Percentiles rank a stretch among this genome's conserved stretches.
Conservation (phyloP, 1,139 yeast genomes). For the Lodderomyces jiufengensis region DNA sequence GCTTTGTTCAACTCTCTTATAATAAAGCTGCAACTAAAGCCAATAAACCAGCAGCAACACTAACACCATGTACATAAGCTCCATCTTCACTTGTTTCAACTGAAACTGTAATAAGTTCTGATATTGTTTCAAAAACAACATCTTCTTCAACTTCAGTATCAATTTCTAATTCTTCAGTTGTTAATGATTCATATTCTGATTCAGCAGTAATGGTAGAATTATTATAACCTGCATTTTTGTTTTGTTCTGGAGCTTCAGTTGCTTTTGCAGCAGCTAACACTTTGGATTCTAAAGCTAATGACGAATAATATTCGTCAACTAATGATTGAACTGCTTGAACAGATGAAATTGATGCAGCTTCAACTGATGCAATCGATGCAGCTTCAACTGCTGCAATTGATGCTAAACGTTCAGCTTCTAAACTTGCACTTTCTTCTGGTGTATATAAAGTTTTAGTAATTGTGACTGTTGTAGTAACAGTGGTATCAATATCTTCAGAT, state of each 20-base stretch:
- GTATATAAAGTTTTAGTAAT: constrained; percentile 42
- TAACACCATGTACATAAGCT: constrained; percentile 13
- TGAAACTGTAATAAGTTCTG: background rate
- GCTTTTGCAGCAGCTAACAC: constrained; percentile 2
- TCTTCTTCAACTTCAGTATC: background rate
- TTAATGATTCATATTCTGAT: background rate
- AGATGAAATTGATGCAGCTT: constrained; percentile 13
- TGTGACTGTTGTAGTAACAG: constrained; percentile 39
- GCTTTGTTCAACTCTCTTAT: constrained; percentile 3
- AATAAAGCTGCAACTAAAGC: constrained; percentile 45
- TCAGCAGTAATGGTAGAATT: background rate
- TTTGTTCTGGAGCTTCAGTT: constrained; percentile 2
- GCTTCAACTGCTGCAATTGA: constrained; percentile 16
- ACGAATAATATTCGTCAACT: constrained; percentile 14
- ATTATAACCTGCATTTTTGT: background rate
- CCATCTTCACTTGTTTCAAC: constrained; percentile 9
- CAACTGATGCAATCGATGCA: constrained; percentile 16
- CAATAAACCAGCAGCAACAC: constrained; percentile 37
- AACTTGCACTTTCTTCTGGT: constrained; percentile 36
- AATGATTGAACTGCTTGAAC: constrained; percentile 17
- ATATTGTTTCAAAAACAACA: too few species aligned
- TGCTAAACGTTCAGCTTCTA: constrained; percentile 19
- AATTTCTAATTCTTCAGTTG: background rate
- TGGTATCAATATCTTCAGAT: constrained; percentile 38
- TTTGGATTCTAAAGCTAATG: constrained; percentile 8